Evolutionary conservation across 2,329 filamentous ascomycete species (phyloP).

Genomic region (Capronia americana): DNA sequence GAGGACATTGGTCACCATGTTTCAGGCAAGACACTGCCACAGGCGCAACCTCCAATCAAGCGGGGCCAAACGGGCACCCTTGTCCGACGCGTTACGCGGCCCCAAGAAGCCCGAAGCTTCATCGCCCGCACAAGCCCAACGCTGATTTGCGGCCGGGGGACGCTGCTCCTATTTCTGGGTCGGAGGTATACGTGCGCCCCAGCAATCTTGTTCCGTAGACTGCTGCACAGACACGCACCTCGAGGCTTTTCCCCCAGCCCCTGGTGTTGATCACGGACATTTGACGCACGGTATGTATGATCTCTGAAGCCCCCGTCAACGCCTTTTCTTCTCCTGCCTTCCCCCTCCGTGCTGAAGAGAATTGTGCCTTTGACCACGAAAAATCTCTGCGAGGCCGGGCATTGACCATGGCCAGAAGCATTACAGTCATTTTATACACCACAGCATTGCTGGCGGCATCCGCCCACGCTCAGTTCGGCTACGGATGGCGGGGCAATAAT

Average conservation of each 20-base stretch:
- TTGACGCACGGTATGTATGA: background rate
- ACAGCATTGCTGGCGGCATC: constrained; percentile 17
- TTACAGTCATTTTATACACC: constrained; percentile 12
- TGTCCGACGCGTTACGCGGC: constrained; percentile 5
- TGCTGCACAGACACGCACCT: constrained; percentile 1
- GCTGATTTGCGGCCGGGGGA: constrained; percentile 2
- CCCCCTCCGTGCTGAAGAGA: background rate
- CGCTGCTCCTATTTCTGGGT: constrained; percentile 10
- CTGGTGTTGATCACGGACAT: constrained; percentile 8
- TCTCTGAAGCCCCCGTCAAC: background rate
- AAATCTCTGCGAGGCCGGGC: background rate
- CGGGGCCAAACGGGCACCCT: background rate
- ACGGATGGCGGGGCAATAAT: constrained; percentile 19
- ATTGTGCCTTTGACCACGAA: background rate
- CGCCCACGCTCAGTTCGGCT: constrained; percentile 20
- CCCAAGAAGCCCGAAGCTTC: constrained; percentile 4
- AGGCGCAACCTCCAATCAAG: background rate
- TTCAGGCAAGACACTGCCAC: constrained; percentile 8
- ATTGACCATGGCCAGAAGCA: constrained; percentile 17
- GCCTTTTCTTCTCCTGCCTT: background rate
- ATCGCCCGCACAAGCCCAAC: constrained; percentile 1
- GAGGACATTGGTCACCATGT: background rate
- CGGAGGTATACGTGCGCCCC: background rate
- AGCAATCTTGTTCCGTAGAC: constrained; percentile 3
- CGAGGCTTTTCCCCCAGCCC: background rate